These are phyloP conservation scores for Lasiodiplodia gonubiensis DNA, from an alignment of 2,329 filamentous ascomycete species.

Conservation along the genomic window DNA sequence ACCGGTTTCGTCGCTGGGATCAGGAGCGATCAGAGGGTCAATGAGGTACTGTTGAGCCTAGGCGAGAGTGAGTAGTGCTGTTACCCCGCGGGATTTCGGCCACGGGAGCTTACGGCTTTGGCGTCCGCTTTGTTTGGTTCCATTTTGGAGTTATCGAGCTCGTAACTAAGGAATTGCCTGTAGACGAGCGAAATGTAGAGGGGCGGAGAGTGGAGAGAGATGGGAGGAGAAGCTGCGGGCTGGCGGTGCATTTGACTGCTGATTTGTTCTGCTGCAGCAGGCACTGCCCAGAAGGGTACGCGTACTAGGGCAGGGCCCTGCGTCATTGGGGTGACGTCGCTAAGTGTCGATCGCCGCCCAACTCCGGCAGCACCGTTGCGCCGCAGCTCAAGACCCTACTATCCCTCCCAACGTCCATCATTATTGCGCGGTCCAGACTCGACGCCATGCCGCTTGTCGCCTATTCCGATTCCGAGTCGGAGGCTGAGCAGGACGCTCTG, in stretches of 20 bases:
- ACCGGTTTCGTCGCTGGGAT: conserved; percentile 71
- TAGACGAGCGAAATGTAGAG: background rate
- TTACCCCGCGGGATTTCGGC: background rate
- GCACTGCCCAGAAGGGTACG: conserved; percentile 7
- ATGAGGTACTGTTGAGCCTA: conserved; percentile 72
- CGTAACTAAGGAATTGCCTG: background rate
- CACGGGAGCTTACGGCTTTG: conserved; percentile 26
- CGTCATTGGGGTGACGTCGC: conserved; percentile 25
- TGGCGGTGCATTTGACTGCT: conserved; percentile 12
- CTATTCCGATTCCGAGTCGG: conserved; percentile 60
- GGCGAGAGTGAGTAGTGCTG: background rate
- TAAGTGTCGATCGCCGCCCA: conserved; percentile 5
- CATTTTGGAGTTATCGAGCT: conserved; percentile 9
- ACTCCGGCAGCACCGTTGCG: background rate
- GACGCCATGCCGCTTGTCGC: conserved; percentile 59
- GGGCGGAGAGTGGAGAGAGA: background rate
- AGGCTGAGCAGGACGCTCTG: conserved; percentile 32
- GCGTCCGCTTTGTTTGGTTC: conserved; percentile 21
- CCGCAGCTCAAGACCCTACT: conserved; percentile 8
- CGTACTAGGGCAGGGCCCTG: conserved; percentile 20
- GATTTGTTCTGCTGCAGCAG: conserved; percentile 10
- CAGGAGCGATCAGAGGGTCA: conserved; percentile 70
- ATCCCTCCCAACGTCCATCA: background rate
- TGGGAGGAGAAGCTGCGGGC: conserved; percentile 11
- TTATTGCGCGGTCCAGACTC: background rate